phyloP scores from a whole-genome alignment of 345 rosid genomes.

The Gossypium mustelinum region DNA sequence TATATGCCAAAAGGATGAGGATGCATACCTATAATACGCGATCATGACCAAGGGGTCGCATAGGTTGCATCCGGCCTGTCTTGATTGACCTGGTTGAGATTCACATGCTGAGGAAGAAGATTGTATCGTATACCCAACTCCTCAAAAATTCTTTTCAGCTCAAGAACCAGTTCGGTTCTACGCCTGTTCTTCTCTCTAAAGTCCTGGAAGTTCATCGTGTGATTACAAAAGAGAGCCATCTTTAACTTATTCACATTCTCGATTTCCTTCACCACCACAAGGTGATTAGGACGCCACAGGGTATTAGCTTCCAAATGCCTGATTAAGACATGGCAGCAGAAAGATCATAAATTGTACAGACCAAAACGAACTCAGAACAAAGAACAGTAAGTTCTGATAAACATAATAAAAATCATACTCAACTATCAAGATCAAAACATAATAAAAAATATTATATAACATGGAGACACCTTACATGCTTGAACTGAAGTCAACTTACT shows the following conservation, averaged over 20 bases:
- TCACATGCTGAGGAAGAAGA: slow-evolving; percentile 47
- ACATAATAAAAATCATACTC: not conserved
- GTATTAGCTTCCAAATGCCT: slow-evolving; percentile 44
- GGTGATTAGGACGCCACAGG: slow-evolving; percentile 40
- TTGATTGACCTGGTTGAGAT: slow-evolving; percentile 20
- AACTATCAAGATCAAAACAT: not conserved
- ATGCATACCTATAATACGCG: not conserved
- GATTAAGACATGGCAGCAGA: slow-evolving; percentile 1
- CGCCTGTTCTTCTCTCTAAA: slow-evolving; percentile 47
- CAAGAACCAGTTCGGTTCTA: slow-evolving; percentile 43
- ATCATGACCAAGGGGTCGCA: slow-evolving; percentile 11
- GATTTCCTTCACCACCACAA: slow-evolving; percentile 45
- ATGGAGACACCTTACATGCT: not conserved
- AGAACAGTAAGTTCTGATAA: not conserved
- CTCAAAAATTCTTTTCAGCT: slow-evolving; percentile 45
- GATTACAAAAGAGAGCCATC: slow-evolving; percentile 34
- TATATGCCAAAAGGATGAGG: not conserved
- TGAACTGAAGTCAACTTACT: slow-evolving; percentile 36
- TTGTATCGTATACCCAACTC: slow-evolving; percentile 44
- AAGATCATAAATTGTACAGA: not conserved
- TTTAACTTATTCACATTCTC: slow-evolving; percentile 48
- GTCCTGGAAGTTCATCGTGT: slow-evolving; percentile 57
- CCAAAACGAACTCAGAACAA: not conserved
- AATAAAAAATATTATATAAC: not conserved
- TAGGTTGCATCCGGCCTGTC: slow-evolving; percentile 19